phyloP scores from a whole-genome alignment of 2,329 filamentous ascomycete species.

The Cladorrhinum sp. region DNA sequence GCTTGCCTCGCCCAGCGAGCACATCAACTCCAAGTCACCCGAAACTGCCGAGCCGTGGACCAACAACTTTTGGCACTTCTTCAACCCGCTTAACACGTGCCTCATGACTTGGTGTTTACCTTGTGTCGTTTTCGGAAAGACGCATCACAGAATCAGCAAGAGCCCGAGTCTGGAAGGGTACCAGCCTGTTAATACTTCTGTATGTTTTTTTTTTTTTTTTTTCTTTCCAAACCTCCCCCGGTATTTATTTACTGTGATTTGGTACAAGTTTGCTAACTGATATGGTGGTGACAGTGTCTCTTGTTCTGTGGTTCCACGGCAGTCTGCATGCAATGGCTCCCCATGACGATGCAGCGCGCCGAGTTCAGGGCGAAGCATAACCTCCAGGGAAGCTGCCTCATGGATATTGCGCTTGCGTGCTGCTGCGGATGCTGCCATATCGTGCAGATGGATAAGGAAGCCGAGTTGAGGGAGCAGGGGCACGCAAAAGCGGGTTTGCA shows the following conservation, averaged over 20 bases:
- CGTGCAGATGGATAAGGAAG: constrained; percentile 49
- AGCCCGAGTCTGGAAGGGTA: constrained; percentile 41
- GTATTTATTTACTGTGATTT: too few species aligned
- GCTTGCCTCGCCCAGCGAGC: constrained; percentile 40
- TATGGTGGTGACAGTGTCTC: constrained; percentile 37
- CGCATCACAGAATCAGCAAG: constrained; percentile 44
- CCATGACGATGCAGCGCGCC: constrained; percentile 44
- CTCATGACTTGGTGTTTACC: constrained; percentile 46
- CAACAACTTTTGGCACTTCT: constrained; percentile 44
- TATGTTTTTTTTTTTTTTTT: constrained; percentile 29
- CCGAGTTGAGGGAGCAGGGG: constrained; percentile 23
- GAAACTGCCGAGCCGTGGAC: constrained; percentile 39
- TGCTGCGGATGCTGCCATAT: constrained; percentile 46
- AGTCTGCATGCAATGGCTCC: constrained; percentile 42
- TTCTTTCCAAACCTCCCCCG: too few species aligned
- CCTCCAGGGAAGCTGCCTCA: constrained; percentile 43
- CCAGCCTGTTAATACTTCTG: constrained; percentile 46
- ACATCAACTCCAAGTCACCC: constrained; percentile 42
- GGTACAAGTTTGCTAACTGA: neutral
- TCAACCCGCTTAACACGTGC: constrained; percentile 43
- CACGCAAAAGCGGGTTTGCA: neutral
- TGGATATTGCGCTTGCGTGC: constrained; percentile 42
- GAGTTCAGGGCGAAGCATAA: constrained; percentile 45
- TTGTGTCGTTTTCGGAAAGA: constrained; percentile 49
- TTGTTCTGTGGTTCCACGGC: constrained; percentile 42